Evolutionary conservation across 1,284 basidiomycete species (phyloP), one percentile per base, ranked within the genome.

Genomic region (Apiotrichum brassicae): DNA sequence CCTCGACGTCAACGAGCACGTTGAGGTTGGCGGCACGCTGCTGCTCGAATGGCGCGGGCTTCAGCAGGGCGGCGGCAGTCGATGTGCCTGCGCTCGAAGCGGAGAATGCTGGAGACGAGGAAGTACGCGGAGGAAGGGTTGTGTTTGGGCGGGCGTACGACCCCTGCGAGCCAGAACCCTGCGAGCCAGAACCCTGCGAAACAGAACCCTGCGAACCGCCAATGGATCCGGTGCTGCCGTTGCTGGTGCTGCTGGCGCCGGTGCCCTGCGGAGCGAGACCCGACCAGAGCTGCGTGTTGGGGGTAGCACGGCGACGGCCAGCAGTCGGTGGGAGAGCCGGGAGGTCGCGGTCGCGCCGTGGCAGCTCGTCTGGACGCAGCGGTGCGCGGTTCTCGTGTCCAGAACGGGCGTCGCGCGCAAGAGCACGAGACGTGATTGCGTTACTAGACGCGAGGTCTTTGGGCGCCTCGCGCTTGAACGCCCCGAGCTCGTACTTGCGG

Each of bases 401-500:
- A 3, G 28, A 16, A 36, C 54, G 50, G 3, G 41, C 40, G 45
- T 49, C 48, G 28, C 39, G 48, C 14, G 50, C 50, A 12, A 35
- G 46, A 9, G 44, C 48, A 24, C 51, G 48, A 28, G 51, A 51
- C 43, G 54, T 51, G 41, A 51, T 34, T 7, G 45, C 40, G 25
- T 53, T 47, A 18, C 42, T 24, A 2, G 39, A 38, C 7, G 49
- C 51, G 16, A 48, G 55, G 34, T 51, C 51, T 4, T 20, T 36
- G n/a, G 45, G 34, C 7, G 54, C 56, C 3, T 54, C 58, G 14
- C 51, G 49, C 40, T 61, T 60, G 58, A 73, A 74, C 25, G 64
- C 59, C 5, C 71, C 69, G 14, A 60, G 51, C 51, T 73, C 72
- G 50, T 71, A 74, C 52, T 74, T 74, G 43, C 59, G 49, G 46